phyloP scores from a whole-genome alignment of 768 basidiomycete genomes.

The Fomitopsis pulvina region DNA sequence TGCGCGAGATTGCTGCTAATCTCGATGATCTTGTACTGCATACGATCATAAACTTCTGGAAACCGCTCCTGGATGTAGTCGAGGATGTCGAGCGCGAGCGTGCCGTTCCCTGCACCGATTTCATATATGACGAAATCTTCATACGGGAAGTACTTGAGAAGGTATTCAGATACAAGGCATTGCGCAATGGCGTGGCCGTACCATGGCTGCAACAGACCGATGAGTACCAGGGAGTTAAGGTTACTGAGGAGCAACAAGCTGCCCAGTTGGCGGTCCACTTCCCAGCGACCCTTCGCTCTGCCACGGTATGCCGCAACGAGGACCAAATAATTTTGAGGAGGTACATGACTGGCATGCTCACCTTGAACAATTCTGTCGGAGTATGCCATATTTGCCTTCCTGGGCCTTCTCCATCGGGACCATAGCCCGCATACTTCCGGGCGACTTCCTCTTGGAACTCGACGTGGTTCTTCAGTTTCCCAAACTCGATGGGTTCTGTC shows the following conservation, averaged over 20 bases:
- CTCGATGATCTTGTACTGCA: constrained; percentile 91
- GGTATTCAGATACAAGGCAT: constrained; percentile 86
- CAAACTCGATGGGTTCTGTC: constrained; percentile 63
- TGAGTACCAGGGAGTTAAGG: too few relatives aligned
- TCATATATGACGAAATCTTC: constrained; percentile 96
- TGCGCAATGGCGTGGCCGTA: constrained; percentile 89
- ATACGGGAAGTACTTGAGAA: constrained; percentile 93
- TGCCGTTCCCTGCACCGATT: constrained; percentile 97
- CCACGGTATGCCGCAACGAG: background rate
- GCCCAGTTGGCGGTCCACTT: too few relatives aligned
- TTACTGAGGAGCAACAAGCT: background rate
- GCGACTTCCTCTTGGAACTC: constrained; percentile 85
- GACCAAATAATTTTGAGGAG: background rate
- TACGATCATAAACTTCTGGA: constrained; percentile 91
- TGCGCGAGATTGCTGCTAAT: constrained; percentile 77
- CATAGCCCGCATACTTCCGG: constrained; percentile 65
- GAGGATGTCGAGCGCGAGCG: constrained; percentile 84
- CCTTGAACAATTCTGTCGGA: constrained; percentile 96
- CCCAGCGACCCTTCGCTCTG: background rate
- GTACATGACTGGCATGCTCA: constrained; percentile 35
- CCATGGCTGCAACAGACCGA: constrained; percentile 68
- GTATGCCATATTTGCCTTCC: constrained; percentile 98
- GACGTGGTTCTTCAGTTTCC: constrained; percentile 51
- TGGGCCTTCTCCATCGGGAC: constrained; percentile 56
- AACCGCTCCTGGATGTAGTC: constrained; percentile 69